Percentiles rank a stretch among this genome's conserved stretches.
These are phyloP conservation scores for Sicyos edulis DNA, from an alignment of 306 rosid species.

Conservation along the genomic window DNA sequence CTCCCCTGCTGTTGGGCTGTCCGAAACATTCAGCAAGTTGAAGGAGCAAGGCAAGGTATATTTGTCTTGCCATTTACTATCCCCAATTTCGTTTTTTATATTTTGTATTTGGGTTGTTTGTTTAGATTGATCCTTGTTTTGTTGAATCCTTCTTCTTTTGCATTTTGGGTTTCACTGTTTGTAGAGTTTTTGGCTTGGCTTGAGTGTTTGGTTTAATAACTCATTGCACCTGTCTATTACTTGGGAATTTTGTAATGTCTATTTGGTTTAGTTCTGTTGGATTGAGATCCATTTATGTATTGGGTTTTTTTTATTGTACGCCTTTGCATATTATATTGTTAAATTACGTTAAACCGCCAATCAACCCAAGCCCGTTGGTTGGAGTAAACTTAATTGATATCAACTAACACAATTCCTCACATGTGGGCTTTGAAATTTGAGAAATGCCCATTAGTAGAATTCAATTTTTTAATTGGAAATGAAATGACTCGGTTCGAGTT, in stretches of 20 bases:
- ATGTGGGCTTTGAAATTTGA: no score
- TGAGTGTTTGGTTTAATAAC: background rate
- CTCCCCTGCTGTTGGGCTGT: constrained; percentile 46
- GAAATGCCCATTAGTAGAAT: no score
- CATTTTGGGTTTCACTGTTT: background rate
- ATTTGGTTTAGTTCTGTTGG: background rate
- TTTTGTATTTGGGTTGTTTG: background rate
- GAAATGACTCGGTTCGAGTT: no score
- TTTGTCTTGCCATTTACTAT: constrained; percentile 1
- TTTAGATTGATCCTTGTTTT: background rate
- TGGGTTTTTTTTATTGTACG: background rate
- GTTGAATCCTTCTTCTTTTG: background rate
- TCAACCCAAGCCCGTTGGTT: no score
- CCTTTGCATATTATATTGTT: background rate
- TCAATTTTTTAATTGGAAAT: no score
- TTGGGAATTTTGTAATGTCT: no score
- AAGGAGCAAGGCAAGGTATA: constrained; percentile 61
- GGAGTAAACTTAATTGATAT: no score
- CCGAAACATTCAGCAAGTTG: constrained; percentile 63
- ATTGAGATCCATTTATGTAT: background rate
- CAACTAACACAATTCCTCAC: no score
- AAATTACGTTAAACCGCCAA: no score
- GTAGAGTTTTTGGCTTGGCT: background rate
- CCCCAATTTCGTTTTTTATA: background rate
- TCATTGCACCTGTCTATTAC: no score